Evolutionary conservation across 1,284 basidiomycete species (phyloP).

Genomic region (Ustilago nuda): DNA sequence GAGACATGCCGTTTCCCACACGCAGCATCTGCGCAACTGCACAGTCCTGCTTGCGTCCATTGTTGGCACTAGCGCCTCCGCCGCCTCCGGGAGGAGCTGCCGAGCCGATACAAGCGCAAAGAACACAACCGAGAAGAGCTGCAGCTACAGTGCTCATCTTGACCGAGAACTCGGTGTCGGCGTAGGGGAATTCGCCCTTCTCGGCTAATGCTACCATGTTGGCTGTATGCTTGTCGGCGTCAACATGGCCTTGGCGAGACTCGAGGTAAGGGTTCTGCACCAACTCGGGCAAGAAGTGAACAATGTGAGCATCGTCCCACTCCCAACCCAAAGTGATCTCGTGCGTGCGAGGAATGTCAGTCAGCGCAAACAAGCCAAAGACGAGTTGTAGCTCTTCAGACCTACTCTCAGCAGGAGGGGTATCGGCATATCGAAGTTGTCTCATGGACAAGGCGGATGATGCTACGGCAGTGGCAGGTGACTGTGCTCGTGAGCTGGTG

Average conservation of each 20-base stretch:
- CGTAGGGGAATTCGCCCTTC: slow-evolving; percentile 66
- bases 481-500: slow-evolving; percentile 38
- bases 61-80: slow-evolving; percentile 59
- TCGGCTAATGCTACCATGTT: slow-evolving; percentile 53
- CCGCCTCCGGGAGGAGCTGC: slow-evolving; percentile 60
- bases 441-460: slow-evolving; percentile 13
- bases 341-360: slow-evolving; percentile 81
- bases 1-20: slow-evolving; percentile 65
- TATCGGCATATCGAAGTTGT: slow-evolving; percentile 48
- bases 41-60: slow-evolving; percentile 64
- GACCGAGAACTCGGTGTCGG: slow-evolving; percentile 56
- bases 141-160: slow-evolving; percentile 64
- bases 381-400: slow-evolving; percentile 73
- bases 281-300: slow-evolving; percentile 82
- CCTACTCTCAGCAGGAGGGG: slow-evolving; percentile 28
- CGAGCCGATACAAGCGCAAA: slow-evolving; percentile 65
- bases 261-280: slow-evolving; percentile 71
- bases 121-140: slow-evolving; percentile 57
- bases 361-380: slow-evolving; percentile 85
- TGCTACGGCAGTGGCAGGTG: slow-evolving; percentile 18
- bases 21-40: slow-evolving; percentile 69
- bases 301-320: slow-evolving; percentile 91
- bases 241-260: slow-evolving; percentile 22
- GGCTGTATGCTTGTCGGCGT: slow-evolving; percentile 44
- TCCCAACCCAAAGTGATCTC: slow-evolving; percentile 95